A percentile compares a stretch with the other conserved stretches of the same genome.
Evolutionary conservation across 768 basidiomycete species (phyloP).

Genomic region (Tulasnella sp.): DNA sequence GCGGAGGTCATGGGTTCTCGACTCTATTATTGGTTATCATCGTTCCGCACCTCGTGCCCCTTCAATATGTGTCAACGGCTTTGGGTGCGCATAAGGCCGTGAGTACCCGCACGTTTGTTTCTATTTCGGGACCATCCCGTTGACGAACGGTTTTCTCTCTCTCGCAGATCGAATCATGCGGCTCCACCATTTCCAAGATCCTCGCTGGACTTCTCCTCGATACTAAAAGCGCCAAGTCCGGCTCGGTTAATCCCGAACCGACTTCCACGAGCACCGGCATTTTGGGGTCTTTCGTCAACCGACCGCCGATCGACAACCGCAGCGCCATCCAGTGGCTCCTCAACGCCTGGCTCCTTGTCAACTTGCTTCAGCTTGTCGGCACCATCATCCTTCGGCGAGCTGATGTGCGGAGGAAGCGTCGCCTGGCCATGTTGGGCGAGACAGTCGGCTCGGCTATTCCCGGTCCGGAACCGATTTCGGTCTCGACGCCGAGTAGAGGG

Average conservation of each 20-base stretch:
- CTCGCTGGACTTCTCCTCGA: conserved; percentile 65
- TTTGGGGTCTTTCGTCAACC: neutral
- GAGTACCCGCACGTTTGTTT: conserved; percentile 26
- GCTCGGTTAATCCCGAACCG: conserved; percentile 15
- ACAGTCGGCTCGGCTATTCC: neutral
- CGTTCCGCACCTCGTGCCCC: conserved; percentile 61
- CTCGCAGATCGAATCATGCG: conserved; percentile 61
- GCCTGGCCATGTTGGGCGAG: neutral
- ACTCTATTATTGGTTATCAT: conserved; percentile 65
- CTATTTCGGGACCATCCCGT: neutral
- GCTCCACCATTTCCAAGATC: conserved; percentile 64
- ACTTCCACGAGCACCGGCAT: neutral
- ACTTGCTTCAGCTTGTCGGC: conserved; percentile 47
- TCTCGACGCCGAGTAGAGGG: neutral
- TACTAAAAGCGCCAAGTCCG: conserved; percentile 31
- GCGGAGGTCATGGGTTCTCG: conserved; percentile 63
- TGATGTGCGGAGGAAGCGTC: conserved; percentile 36
- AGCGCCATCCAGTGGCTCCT: conserved; percentile 48
- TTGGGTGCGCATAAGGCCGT: conserved; percentile 74
- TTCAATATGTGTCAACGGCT: conserved; percentile 69
- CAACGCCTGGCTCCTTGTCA: conserved; percentile 48
- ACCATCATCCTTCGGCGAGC: conserved; percentile 45
- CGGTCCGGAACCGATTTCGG: neutral
- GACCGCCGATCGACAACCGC: conserved; percentile 23
- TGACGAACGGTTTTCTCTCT: neutral